Base-by-base conservation (phyloP, 495 filamentous ascomycete genomes). In the Eremomyces bilateralis region DNA sequence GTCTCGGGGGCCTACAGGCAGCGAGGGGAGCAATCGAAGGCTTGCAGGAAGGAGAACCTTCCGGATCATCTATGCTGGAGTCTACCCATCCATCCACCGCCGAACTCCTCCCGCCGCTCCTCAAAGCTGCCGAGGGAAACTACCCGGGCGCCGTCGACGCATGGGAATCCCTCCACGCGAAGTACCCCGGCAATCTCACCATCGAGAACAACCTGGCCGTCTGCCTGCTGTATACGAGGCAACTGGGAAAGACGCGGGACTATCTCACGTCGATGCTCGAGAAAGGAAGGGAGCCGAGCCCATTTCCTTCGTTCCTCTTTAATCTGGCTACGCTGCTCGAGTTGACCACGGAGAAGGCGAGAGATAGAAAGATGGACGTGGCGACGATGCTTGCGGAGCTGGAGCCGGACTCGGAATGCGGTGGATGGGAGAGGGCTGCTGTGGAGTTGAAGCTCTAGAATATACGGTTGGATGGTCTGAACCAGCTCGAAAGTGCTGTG, bases 271-370 rank as follows among this genome's bases (percentile, higher is more conserved):
- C 56, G 0, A 53, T 88, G 16, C 53, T 82, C 4, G 63, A 67
- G 3, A 45, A 57, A 1, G 64, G 20, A 3, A 40, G 41, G 10
- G 17, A 15, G 15, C 69, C 16, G 65, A 68, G 0, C 3, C n/a
- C n/a, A n/a, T 90, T 83, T 41, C 65, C 70, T 30, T 76, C 75
- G 5, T 49, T 90, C n/a, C 63, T 81, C 1, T 97, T 94, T 53
- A 97, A 97, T 49, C 58, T 97, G 4, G 65, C 70, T 12, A 95
- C 88, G 0, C 66, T 91, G 43, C 95, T 90, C 49, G 88, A 97
- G 52, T 67, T 97, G 4, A 85, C 76, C 44, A 80, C 75, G 1
- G 84, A 95, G 37, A 63, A 64, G 39, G 63, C 76, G 13, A 54
- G 61, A 31, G 60, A 60, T 11, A 51, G 74, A 45, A 95, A 93